Conservation (phyloP, 768 basidiomycete genomes). For the Amanita rimosa region DNA sequence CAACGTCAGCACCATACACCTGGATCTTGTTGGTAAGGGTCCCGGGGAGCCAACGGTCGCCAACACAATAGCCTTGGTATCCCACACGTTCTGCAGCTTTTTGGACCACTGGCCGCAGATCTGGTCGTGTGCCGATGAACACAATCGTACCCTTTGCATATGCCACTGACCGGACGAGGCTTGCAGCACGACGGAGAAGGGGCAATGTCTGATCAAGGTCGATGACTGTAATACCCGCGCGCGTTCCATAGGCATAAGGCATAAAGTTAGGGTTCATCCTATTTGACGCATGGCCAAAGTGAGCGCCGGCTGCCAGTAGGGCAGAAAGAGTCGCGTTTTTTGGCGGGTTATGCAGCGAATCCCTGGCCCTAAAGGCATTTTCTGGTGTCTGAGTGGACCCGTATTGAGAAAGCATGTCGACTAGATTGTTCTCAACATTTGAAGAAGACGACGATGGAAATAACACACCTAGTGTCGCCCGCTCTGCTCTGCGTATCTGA, state of each 20-base stretch:
- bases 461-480: conserved; percentile 40
- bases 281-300: conserved; percentile 79
- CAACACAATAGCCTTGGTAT: conserved; percentile 72
- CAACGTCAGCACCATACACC: conserved; percentile 52
- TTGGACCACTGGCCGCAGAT: conserved; percentile 62
- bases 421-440: conserved; percentile 26
- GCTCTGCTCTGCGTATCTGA: conserved; percentile 46
- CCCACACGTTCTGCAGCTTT: conserved; percentile 76
- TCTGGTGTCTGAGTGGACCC: conserved; percentile 69
- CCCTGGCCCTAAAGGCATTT: conserved; percentile 64
- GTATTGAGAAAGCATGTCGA: conserved; percentile 50
- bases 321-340: conserved; percentile 74
- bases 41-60: conserved; percentile 91
- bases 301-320: conserved; percentile 86
- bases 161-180: conserved; percentile 75
- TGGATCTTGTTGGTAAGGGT: conserved; percentile 80
- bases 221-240: conserved; percentile 85
- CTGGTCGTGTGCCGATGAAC: conserved; percentile 82
- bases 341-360: conserved; percentile 56
- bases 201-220: conserved; percentile 92
- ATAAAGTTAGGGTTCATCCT: conserved; percentile 85
- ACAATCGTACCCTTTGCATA: conserved; percentile 75
- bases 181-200: conserved; percentile 81
- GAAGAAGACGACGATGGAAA: not conserved
- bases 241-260: conserved; percentile 88